Percentiles rank a stretch among this genome's conserved stretches.
Conservation (phyloP, 805 yeast genomes). For the Clavispora asparagi region DNA sequence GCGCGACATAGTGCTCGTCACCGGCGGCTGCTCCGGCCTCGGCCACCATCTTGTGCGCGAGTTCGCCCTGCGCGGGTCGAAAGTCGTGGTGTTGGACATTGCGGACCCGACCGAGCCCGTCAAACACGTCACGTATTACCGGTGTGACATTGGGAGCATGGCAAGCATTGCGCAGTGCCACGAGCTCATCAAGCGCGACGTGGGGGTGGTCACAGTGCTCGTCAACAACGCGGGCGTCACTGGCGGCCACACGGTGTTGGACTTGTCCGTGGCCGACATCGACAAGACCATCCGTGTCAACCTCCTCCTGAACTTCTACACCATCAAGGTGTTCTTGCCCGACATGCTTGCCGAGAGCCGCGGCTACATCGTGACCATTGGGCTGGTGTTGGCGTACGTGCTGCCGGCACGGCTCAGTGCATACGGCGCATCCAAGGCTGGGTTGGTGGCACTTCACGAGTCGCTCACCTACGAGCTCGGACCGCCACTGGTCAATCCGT, state of each 20-base stretch:
- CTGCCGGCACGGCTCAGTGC: conserved; percentile 78
- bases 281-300: conserved; percentile 63
- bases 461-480: conserved; percentile 69
- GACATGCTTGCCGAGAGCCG: conserved; percentile 55
- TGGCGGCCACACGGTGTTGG: conserved; percentile 51
- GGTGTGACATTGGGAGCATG: conserved; percentile 65
- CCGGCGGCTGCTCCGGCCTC: conserved; percentile 82
- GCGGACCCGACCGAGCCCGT: conserved; percentile 31
- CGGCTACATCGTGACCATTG: conserved; percentile 77
- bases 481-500: conserved; percentile 38
- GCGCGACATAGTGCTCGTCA: conserved; percentile 62
- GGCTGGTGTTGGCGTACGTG: conserved; percentile 80
- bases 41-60: conserved; percentile 57
- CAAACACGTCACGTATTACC: conserved; percentile 46
- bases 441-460: conserved; percentile 78
- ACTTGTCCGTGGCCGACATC: conserved; percentile 53
- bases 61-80: conserved; percentile 41
- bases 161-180: conserved; percentile 39
- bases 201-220: conserved; percentile 62
- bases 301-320: conserved; percentile 62
- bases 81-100: conserved; percentile 66
- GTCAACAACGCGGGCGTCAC: conserved; percentile 85
- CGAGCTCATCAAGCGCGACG: conserved; percentile 34
- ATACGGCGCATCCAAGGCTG: conserved; percentile 90
- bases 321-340: conserved; percentile 69